phyloP scores from a whole-genome alignment of 2,329 filamentous ascomycete species.

The Cyphellophora europaea region DNA sequence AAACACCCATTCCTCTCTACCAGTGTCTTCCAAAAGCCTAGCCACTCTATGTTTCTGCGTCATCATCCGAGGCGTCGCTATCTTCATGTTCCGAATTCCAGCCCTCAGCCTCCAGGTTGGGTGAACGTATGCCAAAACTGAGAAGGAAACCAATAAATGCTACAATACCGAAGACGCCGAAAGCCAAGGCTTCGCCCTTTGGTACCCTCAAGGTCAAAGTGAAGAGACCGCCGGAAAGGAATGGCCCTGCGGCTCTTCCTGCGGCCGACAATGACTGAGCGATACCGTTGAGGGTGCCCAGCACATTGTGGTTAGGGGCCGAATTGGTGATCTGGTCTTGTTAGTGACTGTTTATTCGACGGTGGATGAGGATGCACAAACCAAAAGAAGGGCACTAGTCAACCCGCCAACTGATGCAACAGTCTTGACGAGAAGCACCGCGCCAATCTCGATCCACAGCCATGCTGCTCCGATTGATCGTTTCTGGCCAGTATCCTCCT shows the following conservation, averaged over 20 bases:
- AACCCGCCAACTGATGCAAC: slow-evolving; percentile 81
- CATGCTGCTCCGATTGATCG: slow-evolving; percentile 52
- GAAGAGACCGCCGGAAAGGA: slow-evolving; percentile 79
- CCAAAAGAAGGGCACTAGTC: slow-evolving; percentile 78
- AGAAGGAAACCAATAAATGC: slow-evolving; percentile 70
- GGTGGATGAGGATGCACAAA: slow-evolving; percentile 34
- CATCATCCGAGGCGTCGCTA: slow-evolving; percentile 37
- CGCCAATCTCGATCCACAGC: slow-evolving; percentile 72
- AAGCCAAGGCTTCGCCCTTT: slow-evolving; percentile 77
- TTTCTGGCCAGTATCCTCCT: slow-evolving; percentile 44
- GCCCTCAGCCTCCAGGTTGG: slow-evolving; percentile 48
- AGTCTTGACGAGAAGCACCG: slow-evolving; percentile 77
- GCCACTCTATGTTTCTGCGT: too few species aligned
- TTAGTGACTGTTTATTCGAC: slow-evolving; percentile 1
- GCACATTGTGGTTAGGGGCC: slow-evolving; percentile 70
- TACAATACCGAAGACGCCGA: slow-evolving; percentile 78
- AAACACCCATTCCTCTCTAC: too few species aligned
- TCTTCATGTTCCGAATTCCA: slow-evolving; percentile 36
- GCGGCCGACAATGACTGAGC: slow-evolving; percentile 90
- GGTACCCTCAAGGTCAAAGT: slow-evolving; percentile 66
- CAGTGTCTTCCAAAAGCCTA: too few species aligned
- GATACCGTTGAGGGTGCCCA: slow-evolving; percentile 85
- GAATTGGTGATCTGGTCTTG: slow-evolving; percentile 74
- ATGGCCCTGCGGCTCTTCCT: slow-evolving; percentile 78
- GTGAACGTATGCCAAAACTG: slow-evolving; percentile 66